Percentiles rank a stretch among this genome's conserved stretches.
Evolutionary conservation across 1,284 basidiomycete species (phyloP).

Genomic region (Irpex sp.): DNA sequence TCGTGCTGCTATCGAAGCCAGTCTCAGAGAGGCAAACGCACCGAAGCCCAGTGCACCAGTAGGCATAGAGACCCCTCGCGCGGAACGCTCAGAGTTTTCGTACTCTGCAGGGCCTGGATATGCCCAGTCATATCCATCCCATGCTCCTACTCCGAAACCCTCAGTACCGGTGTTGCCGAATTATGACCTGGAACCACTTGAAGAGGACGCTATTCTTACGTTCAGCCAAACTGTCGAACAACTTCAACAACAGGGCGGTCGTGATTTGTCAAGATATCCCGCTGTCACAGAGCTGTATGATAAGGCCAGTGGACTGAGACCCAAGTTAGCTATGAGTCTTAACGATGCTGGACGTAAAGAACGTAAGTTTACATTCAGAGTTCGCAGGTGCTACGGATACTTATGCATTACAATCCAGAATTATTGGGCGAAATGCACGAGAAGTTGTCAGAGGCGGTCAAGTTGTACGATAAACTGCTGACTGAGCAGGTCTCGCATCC

Average conservation of each 20-base stretch:
- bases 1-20: slow-evolving; percentile 93
- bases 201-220: slow-evolving; percentile 82
- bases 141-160: slow-evolving; percentile 39
- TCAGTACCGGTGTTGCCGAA: slow-evolving; percentile 54
- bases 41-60: slow-evolving; percentile 77
- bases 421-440: slow-evolving; percentile 90
- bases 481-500: slow-evolving; percentile 80
- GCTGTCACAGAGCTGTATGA: slow-evolving; percentile 83
- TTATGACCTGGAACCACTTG: slow-evolving; percentile 77
- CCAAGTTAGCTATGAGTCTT: slow-evolving; percentile 81
- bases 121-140: slow-evolving; percentile 32
- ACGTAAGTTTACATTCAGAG: slow-evolving; percentile 32
- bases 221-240: slow-evolving; percentile 90
- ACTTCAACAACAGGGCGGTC: slow-evolving; percentile 73
- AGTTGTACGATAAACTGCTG: slow-evolving; percentile 83
- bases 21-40: slow-evolving; percentile 80
- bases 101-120: slow-evolving; percentile 33
- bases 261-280: slow-evolving; percentile 76
- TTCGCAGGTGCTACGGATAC: slow-evolving; percentile 1
- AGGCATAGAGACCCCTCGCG: slow-evolving; percentile 49
- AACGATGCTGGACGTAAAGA: slow-evolving; percentile 89
- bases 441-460: slow-evolving; percentile 88
- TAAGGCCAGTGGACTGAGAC: slow-evolving; percentile 77
- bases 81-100: slow-evolving; percentile 36
- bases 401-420: slow-evolving; percentile 43